phyloP scores from a whole-genome alignment of 23 red algal genomes.

The Agarophyton chilense region DNA sequence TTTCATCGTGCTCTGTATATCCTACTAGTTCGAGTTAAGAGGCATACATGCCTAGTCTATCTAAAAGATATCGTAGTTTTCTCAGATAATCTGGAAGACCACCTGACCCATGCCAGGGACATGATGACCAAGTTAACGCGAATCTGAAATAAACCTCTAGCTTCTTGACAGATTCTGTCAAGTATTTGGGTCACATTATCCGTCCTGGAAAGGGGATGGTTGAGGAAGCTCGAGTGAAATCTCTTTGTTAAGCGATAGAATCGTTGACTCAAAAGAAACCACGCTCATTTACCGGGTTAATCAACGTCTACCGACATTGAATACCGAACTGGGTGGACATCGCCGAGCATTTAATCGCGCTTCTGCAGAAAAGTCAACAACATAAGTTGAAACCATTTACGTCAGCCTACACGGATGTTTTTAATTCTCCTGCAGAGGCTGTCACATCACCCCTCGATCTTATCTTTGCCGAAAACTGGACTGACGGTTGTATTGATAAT shows the following conservation, averaged over 20 bases:
- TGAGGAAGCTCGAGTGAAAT: background rate
- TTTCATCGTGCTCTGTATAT: conserved; percentile 25
- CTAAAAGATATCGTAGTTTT: conserved; percentile 25
- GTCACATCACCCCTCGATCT: background rate
- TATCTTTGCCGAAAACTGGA: background rate
- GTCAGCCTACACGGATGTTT: background rate
- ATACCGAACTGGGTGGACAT: background rate
- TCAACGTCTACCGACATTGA: conserved; percentile 22
- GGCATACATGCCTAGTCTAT: conserved; percentile 9
- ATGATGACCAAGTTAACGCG: background rate
- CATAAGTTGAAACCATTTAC: background rate
- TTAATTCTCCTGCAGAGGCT: background rate
- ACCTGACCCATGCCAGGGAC: background rate
- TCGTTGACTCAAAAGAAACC: background rate
- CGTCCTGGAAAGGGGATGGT: background rate
- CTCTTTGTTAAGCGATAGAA: background rate
- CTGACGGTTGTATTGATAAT: background rate
- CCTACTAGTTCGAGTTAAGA: background rate
- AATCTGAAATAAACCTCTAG: background rate
- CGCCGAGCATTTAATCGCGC: background rate
- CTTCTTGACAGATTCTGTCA: background rate
- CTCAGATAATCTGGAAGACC: conserved; percentile 1
- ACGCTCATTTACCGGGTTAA: background rate
- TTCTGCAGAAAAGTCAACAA: background rate
- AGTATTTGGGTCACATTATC: conserved; percentile 30